Percentiles rank a stretch among this genome's conserved stretches.
Evolutionary conservation across 108 stramenopile species (phyloP).

Genomic region (Seminavis robusta): DNA sequence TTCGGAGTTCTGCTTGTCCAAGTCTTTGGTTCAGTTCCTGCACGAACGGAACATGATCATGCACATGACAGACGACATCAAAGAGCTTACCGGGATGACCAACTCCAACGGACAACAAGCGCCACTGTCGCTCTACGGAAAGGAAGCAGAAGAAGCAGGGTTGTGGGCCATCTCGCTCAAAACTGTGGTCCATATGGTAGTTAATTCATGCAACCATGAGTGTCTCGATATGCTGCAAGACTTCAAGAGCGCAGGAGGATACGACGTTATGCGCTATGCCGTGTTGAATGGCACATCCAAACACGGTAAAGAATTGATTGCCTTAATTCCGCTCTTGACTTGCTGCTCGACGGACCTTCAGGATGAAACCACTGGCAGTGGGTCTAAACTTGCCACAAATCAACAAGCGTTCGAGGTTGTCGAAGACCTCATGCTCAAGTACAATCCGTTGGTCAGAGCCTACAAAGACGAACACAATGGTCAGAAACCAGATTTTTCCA

Average conservation of each 20-base stretch:
- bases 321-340: conserved; percentile 65
- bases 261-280: conserved; percentile 76
- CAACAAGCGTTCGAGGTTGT: conserved; percentile 65
- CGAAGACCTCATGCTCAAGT: conserved; percentile 50
- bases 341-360: conserved; percentile 42
- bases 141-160: conserved; percentile 75
- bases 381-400: conserved; percentile 56
- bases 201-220: conserved; percentile 61
- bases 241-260: conserved; percentile 86
- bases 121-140: conserved; percentile 4
- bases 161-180: conserved; percentile 83
- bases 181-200: conserved; percentile 77
- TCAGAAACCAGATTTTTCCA: conserved; percentile 31
- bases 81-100: conserved; percentile 79
- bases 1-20: conserved; percentile 66
- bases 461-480: conserved; percentile 49
- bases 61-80: conserved; percentile 93
- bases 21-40: conserved; percentile 86
- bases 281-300: conserved; percentile 57
- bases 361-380: conserved; percentile 21
- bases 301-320: conserved; percentile 75
- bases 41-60: conserved; percentile 92
- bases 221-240: conserved; percentile 82
- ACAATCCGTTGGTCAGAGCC: conserved; percentile 55
- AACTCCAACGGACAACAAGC: not conserved